Evolutionary conservation across 331 rosid genomes (phyloP).

Genomic region (Quercus phellos): DNA sequence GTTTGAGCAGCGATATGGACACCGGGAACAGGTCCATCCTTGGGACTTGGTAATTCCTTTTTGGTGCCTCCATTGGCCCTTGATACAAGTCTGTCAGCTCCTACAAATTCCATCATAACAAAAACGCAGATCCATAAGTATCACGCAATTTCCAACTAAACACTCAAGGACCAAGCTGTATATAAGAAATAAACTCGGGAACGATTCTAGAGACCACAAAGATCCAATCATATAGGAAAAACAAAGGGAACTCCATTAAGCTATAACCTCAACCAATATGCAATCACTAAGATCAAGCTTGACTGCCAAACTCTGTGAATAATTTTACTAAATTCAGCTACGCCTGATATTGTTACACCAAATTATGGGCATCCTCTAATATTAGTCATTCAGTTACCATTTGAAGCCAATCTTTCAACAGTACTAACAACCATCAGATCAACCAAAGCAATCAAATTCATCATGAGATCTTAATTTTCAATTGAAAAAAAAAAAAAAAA

Average conservation of each 20-base stretch:
- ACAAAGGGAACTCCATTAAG: conserved; percentile 7
- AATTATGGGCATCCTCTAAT: background rate
- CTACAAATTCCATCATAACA: conserved; percentile 36
- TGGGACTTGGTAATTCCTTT: conserved; percentile 56
- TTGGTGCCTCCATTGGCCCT: conserved; percentile 57
- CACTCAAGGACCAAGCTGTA: background rate
- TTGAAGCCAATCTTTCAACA: conserved; percentile 12
- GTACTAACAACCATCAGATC: conserved; percentile 21
- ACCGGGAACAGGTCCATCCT: conserved; percentile 41
- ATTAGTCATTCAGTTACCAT: background rate
- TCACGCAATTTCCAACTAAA: background rate
- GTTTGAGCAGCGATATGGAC: conserved; percentile 81
- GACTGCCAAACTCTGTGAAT: background rate
- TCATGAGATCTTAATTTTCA: conserved; percentile 33
- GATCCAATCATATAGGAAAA: background rate
- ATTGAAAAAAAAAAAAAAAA: conserved; percentile 9
- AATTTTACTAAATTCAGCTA: conserved; percentile 18
- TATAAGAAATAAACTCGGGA: background rate
- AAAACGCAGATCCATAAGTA: conserved; percentile 28
- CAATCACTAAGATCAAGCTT: conserved; percentile 8
- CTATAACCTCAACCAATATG: conserved; percentile 17
- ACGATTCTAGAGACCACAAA: background rate
- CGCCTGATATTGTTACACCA: background rate
- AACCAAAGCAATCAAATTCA: conserved; percentile 11
- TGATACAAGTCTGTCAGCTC: conserved; percentile 55